These are phyloP conservation scores for Candida tallmaniae DNA, from an alignment of 805 yeast species.

Conservation along the genomic window DNA sequence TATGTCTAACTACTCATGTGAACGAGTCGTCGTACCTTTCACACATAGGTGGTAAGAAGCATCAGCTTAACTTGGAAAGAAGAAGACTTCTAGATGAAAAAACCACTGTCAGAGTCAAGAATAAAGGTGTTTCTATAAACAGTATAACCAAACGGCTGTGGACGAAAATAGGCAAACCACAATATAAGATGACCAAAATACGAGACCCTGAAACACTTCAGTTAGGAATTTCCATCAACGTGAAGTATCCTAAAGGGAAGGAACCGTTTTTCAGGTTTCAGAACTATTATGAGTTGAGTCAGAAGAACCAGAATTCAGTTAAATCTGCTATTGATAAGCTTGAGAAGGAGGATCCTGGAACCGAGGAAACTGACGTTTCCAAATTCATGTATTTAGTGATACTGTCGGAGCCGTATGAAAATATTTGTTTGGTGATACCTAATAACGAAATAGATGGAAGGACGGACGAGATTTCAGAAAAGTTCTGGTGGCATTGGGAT, in stretches of 20 bases:
- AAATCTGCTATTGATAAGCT: conserved; percentile 20
- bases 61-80: conserved; percentile 65
- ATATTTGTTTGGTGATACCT: conserved; percentile 72
- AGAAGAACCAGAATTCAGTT: conserved; percentile 34
- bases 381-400: conserved; percentile 63
- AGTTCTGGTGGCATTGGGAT: conserved; percentile 73
- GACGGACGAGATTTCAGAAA: conserved; percentile 19
- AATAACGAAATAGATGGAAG: conserved; percentile 45
- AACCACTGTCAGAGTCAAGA: conserved; percentile 15
- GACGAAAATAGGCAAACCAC: conserved; percentile 69
- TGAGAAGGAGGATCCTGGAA: conserved; percentile 5
- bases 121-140: conserved; percentile 25
- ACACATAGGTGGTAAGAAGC: conserved; percentile 82
- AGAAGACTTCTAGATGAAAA: conserved; percentile 41
- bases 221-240: conserved; percentile 62
- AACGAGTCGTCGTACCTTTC: conserved; percentile 77
- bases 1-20: conserved; percentile 80
- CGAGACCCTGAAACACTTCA: conserved; percentile 55
- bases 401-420: conserved; percentile 90
- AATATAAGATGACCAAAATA: conserved; percentile 62
- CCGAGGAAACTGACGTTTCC: neutral
- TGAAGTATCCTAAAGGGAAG: conserved; percentile 50
- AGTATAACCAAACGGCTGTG: conserved; percentile 44
- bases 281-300: conserved; percentile 63
- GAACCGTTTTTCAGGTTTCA: conserved; percentile 70